Base-by-base conservation (phyloP, 768 basidiomycete genomes). In the Pleurotus platypus region DNA sequence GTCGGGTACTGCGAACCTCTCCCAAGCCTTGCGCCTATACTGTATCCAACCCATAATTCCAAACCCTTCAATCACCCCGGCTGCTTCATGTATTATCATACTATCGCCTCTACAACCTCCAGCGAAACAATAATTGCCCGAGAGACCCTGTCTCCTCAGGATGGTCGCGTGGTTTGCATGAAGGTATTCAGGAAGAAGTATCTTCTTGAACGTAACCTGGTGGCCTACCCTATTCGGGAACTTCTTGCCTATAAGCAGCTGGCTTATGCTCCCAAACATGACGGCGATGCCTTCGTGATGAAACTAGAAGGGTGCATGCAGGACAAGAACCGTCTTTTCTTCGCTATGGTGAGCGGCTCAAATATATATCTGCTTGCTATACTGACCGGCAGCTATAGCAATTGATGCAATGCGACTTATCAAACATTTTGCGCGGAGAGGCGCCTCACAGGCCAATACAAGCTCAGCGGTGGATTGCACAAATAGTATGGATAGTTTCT, bases 391-490 rank as follows among this genome's bases (percentile, higher is more conserved):
- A 30, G 27, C 38, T 40, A 22, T 55, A 78, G 77, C 74, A 74
- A 50, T 64, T 78, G 45, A 74, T 78, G 77, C 50, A 66, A 3
- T 65, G 64, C 18, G 75, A 78, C 38, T 61, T 79, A 16, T 50
- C 61, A 26, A 60, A 65, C n/a, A 66, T 74, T 18, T 45, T 78
- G 30, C 30, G 6, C 4, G 35, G 30, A n/a, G 50, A 68, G 6
- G 60, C 67, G 4, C 63, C 60, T n/a, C 55, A 63, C 15, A 66
- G 65, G 38, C 60, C 48, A 39, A n/a, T 54, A 26, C 64, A 74
- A 57, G 70, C 70, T 16, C 69, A 66, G 45, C 66, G 61, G 37
- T 79, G 77, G 78, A 67, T 66, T 43, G 74, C 71, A 54, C 78
- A 78, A 58, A 68, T 75, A 2, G 77, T 78, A 42, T 16, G 65